Evolutionary conservation across 768 basidiomycete species (phyloP), one percentile per base, ranked within the genome.

Genomic region (Macrolepiota fuliginosa): DNA sequence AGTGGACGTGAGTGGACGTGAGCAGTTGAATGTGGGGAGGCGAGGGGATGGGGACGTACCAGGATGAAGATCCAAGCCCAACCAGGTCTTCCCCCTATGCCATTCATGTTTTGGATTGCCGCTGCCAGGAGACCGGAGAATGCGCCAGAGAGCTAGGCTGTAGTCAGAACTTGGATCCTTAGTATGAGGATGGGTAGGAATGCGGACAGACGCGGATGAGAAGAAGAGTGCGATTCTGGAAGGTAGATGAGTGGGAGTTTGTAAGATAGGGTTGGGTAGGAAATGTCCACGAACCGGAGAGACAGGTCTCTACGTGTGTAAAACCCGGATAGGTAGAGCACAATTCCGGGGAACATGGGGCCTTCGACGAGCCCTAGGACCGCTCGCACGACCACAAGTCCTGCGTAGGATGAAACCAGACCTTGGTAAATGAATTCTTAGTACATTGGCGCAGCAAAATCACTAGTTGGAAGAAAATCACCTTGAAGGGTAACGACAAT

Each of bases 111-210:
- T n/a, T 77, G 67, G 54, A 90, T 86, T 1, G 77, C 85, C 35
- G 83, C 75, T 0, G 87, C 87, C 1, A 90, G 76, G 6, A 90
- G 71, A 46, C 89, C 88, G 4, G 86, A 87, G 65, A 88, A 87
- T 0, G 84, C 81, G 1, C 85, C 83, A 0, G 86, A 80, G 3
- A 85, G 73, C 75, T 76, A 35, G 24, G 42, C 17, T 51, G 12
- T n/a, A 40, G 9, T 52, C 19, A 64, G 56, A 6, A n/a, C n/a
- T n/a, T n/a, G n/a, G n/a, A 11, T 11, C 19, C 17, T 32, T 4
- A 15, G 42, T 7, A 4, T 10, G 27, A 22, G 29, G 6, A 15
- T 22, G 27, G 27, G 25, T 29, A 25, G 19, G 19, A 25, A 27
- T 35, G 58, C 66, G 39, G 56, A 74, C 74, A 4, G 78, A 79